Evolutionary conservation across 1,284 basidiomycete genomes (phyloP), one percentile per base, ranked within the genome.

Genomic region (Cryptococcus sp.): DNA sequence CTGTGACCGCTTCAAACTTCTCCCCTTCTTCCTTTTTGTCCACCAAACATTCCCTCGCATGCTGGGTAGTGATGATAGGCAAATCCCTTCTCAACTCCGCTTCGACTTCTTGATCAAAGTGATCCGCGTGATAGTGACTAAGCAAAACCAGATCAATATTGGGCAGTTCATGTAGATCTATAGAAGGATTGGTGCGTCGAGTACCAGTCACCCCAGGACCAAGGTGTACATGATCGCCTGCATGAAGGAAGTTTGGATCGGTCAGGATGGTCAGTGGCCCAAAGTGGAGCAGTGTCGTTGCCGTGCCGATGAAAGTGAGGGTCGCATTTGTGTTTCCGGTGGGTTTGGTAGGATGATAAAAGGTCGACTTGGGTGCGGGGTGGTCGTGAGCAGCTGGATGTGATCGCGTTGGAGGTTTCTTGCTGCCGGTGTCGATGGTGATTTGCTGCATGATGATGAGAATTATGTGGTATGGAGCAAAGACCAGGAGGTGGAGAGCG

Each of bases 51-150:
- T 52, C 39, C 8, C 30, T 42, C 15, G 50, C 50, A 45, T 52
- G 50, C 20, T 38, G 40, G 20, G 50, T 52, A 6, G 50, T 52
- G 50, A 52, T 52, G 40, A 52, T 52, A 4, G 50, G 50, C 11
- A 52, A 25, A 52, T 52, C 50, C 16, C 50, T 38, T 25, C 50
- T 25, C 23, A 52, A 22, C 17, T 41, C 22, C 17, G 41, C 50
- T 40, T 52, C 50, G 22, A 52, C 50, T 45, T 52, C 41, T 25
- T 45, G 35, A 25, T 52, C 50, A 45, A 52, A 52, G 50, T 52
- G 50, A 23, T 52, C 50, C 22, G 20, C 50, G 50, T 52, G 50
- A 45, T 52, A 52, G 41, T 52, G 50, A 20, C 40, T 42, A 8
- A 52, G 25, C 40, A 52, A 19, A 3, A 52, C 50, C 13, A 52